phyloP scores from a whole-genome alignment of 768 basidiomycete genomes.

The Chlorophyllum brunneum region DNA sequence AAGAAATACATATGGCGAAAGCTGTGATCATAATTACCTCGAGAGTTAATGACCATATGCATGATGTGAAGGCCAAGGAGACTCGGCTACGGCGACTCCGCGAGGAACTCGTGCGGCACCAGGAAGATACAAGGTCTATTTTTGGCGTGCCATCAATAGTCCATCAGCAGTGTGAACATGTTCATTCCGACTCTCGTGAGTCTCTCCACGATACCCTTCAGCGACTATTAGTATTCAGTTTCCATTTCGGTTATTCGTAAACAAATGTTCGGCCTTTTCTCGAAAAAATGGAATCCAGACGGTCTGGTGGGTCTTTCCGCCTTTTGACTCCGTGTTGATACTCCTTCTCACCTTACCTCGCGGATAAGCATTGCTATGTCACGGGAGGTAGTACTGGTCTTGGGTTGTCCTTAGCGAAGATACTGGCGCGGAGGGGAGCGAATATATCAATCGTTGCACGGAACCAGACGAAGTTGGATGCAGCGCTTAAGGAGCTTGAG shows the following conservation, averaged over 20 bases:
- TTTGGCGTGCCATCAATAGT: not conserved
- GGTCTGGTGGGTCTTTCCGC: conserved; percentile 32
- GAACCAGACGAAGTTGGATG: conserved; percentile 57
- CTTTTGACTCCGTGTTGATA: not conserved
- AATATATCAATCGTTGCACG: conserved; percentile 85
- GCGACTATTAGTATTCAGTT: not conserved
- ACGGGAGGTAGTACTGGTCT: conserved; percentile 84
- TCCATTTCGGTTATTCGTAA: not conserved
- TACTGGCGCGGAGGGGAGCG: conserved; percentile 67
- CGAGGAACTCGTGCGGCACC: too few species aligned
- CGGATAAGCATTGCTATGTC: conserved; percentile 85
- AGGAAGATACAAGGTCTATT: not conserved
- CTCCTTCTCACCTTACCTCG: not conserved
- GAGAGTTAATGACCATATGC: not conserved
- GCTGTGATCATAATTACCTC: not conserved
- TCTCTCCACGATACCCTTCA: not conserved
- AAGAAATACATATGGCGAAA: not conserved
- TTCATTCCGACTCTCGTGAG: not conserved
- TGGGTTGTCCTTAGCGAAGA: conserved; percentile 67
- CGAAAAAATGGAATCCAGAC: conserved; percentile 45
- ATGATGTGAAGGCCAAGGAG: not conserved
- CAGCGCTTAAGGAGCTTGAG: conserved; percentile 60
- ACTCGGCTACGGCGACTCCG: not conserved
- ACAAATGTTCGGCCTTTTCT: conserved; percentile 27
- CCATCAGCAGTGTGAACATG: not conserved